phyloP scores from a whole-genome alignment of 805 yeast genomes.

The Starmerella apis region DNA sequence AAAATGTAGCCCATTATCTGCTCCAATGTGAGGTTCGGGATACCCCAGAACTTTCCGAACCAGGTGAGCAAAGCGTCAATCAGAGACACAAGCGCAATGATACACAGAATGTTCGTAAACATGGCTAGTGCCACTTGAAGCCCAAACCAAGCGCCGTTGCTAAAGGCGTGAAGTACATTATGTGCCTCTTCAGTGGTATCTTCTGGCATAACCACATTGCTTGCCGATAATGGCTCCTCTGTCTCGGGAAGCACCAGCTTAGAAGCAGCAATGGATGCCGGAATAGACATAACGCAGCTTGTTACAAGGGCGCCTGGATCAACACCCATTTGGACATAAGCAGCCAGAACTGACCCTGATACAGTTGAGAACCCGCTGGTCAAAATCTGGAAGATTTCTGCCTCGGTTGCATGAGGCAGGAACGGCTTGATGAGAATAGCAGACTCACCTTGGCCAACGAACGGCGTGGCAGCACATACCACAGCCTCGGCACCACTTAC shows the following conservation, averaged over 20 bases:
- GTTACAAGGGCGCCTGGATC: conserved; percentile 53
- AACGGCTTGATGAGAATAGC: conserved; percentile 52
- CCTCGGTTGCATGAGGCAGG: conserved; percentile 47
- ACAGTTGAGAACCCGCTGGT: conserved; percentile 55
- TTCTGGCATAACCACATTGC: conserved; percentile 41
- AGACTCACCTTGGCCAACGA: conserved; percentile 56
- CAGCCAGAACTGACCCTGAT: conserved; percentile 53
- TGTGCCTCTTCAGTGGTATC: conserved; percentile 37
- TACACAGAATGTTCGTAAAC: conserved; percentile 49
- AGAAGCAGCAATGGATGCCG: conserved; percentile 51
- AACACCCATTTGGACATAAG: conserved; percentile 53
- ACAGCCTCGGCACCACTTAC: conserved; percentile 57
- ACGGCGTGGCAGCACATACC: conserved; percentile 58
- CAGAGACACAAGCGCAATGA: conserved; percentile 49
- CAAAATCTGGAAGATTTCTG: conserved; percentile 55
- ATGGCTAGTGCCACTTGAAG: conserved; percentile 47
- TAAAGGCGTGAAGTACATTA: conserved; percentile 48
- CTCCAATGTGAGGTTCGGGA: conserved; percentile 42
- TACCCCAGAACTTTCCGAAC: conserved; percentile 57
- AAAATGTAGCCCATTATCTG: conserved; percentile 48
- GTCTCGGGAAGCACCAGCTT: conserved; percentile 51
- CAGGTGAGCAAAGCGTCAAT: conserved; percentile 47
- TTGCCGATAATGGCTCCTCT: conserved; percentile 44
- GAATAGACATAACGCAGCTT: conserved; percentile 62
- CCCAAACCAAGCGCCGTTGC: conserved; percentile 51